A percentile compares a stretch with the other conserved stretches of the same genome.
phyloP scores from a whole-genome alignment of 345 rosid genomes.

The Aquilaria yunnanensis region DNA sequence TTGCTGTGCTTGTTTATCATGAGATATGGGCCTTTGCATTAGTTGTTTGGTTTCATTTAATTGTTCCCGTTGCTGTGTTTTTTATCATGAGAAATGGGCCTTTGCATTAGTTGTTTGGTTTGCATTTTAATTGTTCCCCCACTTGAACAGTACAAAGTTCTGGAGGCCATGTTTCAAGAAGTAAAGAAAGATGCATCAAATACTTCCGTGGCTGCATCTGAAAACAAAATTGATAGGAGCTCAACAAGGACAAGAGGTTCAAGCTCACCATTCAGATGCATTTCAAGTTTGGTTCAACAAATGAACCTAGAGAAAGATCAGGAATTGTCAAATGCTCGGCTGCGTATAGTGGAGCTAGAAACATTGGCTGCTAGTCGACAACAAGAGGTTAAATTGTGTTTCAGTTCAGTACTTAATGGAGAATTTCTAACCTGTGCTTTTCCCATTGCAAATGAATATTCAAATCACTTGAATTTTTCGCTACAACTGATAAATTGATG shows the following conservation, averaged over 20 bases:
- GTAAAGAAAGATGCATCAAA: slow-evolving; percentile 42
- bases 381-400: slow-evolving; percentile 53
- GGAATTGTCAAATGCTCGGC: slow-evolving; percentile 59
- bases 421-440: slow-evolving; percentile 10
- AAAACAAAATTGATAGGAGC: slow-evolving; percentile 51
- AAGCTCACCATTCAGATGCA: slow-evolving; percentile 91
- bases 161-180: slow-evolving; percentile 75
- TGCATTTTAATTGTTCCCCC: neutral
- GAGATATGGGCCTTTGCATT: neutral
- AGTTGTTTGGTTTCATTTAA: neutral
- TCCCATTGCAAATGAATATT: neutral
- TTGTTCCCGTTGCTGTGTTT: neutral
- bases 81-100: slow-evolving; percentile 1
- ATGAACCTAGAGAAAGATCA: slow-evolving; percentile 78
- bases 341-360: slow-evolving; percentile 69
- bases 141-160: slow-evolving; percentile 60
- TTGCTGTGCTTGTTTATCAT: slow-evolving; percentile 1
- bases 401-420: neutral
- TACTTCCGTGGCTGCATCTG: slow-evolving; percentile 28
- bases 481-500: too few species aligned
- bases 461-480: too few species aligned
- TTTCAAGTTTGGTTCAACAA: slow-evolving; percentile 79
- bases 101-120: too few species aligned
- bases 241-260: slow-evolving; percentile 70
- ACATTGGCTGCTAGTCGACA: slow-evolving; percentile 49